These are phyloP conservation scores for Simplicillium aogashimaense DNA, from an alignment of 2,329 filamentous ascomycete species.

Conservation along the genomic window DNA sequence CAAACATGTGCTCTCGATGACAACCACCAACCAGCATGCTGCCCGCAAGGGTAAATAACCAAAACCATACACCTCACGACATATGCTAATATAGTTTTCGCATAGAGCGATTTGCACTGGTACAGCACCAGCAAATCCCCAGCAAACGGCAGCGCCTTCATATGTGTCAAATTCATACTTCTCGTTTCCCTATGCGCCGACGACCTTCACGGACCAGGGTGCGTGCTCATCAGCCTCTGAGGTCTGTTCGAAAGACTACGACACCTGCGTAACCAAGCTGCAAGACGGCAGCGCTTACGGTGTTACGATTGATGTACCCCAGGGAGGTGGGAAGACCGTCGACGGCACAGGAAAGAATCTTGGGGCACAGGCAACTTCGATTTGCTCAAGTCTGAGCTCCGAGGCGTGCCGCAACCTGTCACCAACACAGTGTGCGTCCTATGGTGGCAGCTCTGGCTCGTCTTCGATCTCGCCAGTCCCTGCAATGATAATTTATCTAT, in stretches of 20 bases:
- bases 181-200: conserved; percentile 47
- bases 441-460: conserved; percentile 9
- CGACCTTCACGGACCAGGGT: conserved; percentile 37
- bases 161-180: conserved; percentile 50
- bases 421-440: conserved; percentile 25
- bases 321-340: conserved; percentile 42
- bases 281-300: conserved; percentile 30
- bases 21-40: conserved; percentile 40
- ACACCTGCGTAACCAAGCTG: conserved; percentile 40
- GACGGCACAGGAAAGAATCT: conserved; percentile 27
- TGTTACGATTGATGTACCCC: conserved; percentile 47
- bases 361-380: conserved; percentile 35
- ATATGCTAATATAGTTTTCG: conserved; percentile 8
- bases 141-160: conserved; percentile 30
- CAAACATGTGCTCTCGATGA: conserved; percentile 40
- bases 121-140: conserved; percentile 32
- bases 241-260: conserved; percentile 44
- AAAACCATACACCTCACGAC: neutral
- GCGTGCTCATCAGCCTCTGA: conserved; percentile 41
- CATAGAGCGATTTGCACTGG: conserved; percentile 46
- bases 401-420: conserved; percentile 38
- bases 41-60: conserved; percentile 36
- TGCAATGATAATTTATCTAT: no score
- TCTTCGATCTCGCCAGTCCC: conserved; percentile 1
- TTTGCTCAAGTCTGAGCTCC: conserved; percentile 46